Evolutionary conservation across 495 filamentous ascomycete species (phyloP), one percentile per base, ranked within the genome.

Genomic region (Jackrogersella minutella): DNA sequence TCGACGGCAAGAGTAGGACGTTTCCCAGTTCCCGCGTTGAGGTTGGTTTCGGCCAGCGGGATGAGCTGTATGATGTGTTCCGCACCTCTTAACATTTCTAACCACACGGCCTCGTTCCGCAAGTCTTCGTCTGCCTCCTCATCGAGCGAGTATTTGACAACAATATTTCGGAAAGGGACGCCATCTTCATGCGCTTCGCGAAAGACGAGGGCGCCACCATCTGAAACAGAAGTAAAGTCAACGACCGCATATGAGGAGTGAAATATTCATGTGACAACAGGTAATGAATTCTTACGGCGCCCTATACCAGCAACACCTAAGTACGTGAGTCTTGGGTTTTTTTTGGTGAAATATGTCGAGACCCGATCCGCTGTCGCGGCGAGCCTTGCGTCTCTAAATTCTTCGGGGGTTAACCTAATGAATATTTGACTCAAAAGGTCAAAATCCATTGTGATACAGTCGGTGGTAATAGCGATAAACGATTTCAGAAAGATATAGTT

Each of bases 91-190:
- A 72, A 33, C n/a, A 26, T 14, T 14, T 66, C 34, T 7, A 72
- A 21, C 28, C 30, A 72, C 5, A 6, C 0, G 8, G 50, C 41
- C 37, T 72, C 69, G 30, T 66, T 72, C 22, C 30, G 30, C 21
- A 66, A 33, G n/a, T 59, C 30, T 0, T 17, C 40, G 22, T 66
- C 69, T 2, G 17, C 61, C 5, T 40, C 2, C 9, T 6, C 17
- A n/a, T 41, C 34, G 16, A 62, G 52, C n/a, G 69, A 69, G 13
- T 71, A 71, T 14, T 71, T 71, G 2, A 71, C 33, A 14, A 71
- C 39, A 0, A 71, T 43, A 14, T 26, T 57, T 17, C 65, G 56
- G 7, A 19, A 0, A 11, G 51, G 50, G 0, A 11, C 1, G 2
- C 16, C 31, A 0, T 16, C 5, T 2, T 49, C 37, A 19, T 58